Conservation (phyloP, 2,329 filamentous ascomycete genomes). For the Calonectria leucothoes region DNA sequence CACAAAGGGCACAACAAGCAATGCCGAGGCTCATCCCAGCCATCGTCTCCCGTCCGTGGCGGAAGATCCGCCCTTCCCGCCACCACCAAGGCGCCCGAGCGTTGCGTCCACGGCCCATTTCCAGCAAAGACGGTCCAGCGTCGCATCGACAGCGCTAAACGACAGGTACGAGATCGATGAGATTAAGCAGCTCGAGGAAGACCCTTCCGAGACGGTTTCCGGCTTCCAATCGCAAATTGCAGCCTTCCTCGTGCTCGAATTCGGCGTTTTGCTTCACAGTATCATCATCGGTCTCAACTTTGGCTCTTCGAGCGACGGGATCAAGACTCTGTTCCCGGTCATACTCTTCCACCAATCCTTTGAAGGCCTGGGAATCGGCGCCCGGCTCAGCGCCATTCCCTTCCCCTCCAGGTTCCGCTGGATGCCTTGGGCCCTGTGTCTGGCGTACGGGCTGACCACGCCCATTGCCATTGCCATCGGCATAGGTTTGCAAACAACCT, state of each 20-base stretch:
- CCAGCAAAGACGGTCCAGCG: background rate
- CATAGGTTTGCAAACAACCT: background rate
- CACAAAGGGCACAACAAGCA: background rate
- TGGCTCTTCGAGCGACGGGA: background rate
- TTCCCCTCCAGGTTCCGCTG: background rate
- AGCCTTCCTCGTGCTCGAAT: background rate
- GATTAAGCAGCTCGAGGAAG: background rate
- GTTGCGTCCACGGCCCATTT: background rate
- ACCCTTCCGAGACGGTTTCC: background rate
- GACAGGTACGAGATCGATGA: background rate
- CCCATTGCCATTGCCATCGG: background rate
- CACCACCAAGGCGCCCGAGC: background rate
- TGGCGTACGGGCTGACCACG: background rate
- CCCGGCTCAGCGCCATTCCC: background rate
- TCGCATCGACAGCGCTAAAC: background rate
- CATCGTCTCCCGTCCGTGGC: background rate
- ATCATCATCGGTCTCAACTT: background rate
- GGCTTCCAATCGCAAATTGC: constrained; percentile 1
- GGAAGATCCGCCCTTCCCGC: background rate
- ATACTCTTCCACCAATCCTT: background rate
- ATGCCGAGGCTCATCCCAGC: too few relatives aligned
- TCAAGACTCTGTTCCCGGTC: background rate
- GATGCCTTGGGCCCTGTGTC: background rate
- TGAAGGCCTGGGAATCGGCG: background rate
- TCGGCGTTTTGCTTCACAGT: background rate